Base-by-base conservation (phyloP, 306 rosid genomes). In the Myrica gale region DNA sequence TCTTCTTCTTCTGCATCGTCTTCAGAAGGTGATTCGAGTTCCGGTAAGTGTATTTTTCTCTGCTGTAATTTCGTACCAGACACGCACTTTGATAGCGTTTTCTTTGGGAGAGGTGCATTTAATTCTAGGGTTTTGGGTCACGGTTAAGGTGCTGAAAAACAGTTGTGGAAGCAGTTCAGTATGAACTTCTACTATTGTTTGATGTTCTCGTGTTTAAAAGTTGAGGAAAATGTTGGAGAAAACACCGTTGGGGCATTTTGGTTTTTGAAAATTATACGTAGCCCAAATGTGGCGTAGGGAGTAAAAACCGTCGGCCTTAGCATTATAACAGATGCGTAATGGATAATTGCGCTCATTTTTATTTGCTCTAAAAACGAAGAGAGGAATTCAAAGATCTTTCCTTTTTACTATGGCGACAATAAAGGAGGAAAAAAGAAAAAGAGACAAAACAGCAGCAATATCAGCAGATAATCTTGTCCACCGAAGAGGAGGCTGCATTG, bases 1-100 rank as follows among this genome's bases (percentile, higher is more conserved):
- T 83, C 74, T 4, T 72, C 87, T 42, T 79, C 86, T 7, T 90
- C 93, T 0, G 69, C 86, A 3, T 88, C 88, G 44, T 85, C 89
- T 74, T 75, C 83, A 47, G 77, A 39, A 26, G 23, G 70, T 10
- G 84, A 78, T 80, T 82, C 89, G 26, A 74, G 66, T 81, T 78
- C 89, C 55, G 92, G 97, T 85, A 39, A 52, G 53, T 20, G 39
- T 73, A 1, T 32, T 9, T 21, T 10, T 54, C 1, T 55, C 23
- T 57, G 5, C 16, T 69, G 37, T 19, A 16, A 13, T 67, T 71
- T 13, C 1, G 26, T 66, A 66, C 5, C 2, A 6, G 12, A 16
- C 50, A 6, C 13, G 20, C 19, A 66, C 17, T 42, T 66, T 8
- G 70, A n/a, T 41, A 3, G 20, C 8, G 70, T 16, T 6, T n/a